phyloP scores from a whole-genome alignment of 2,329 filamentous ascomycete genomes.

The Myriosclerotinia duriaeana region DNA sequence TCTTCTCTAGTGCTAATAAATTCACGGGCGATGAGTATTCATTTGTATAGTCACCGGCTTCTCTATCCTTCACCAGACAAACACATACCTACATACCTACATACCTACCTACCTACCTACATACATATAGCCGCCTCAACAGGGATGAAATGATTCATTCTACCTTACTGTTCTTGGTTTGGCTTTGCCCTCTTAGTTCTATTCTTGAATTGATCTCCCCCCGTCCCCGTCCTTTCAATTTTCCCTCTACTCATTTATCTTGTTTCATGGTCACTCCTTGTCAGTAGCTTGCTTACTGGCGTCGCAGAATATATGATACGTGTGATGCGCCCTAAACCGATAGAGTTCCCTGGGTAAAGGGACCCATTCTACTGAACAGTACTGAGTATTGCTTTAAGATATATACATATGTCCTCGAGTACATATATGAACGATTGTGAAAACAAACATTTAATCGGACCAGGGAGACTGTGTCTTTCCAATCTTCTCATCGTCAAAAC shows the following conservation, averaged over 20 bases:
- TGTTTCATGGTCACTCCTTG: slow-evolving; percentile 36
- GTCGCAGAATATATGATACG: slow-evolving; percentile 40
- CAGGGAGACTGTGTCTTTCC: slow-evolving; percentile 7
- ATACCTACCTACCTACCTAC: no score
- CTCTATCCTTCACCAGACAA: no score
- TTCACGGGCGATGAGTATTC: neutral
- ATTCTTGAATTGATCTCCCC: slow-evolving; percentile 12
- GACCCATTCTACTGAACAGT: slow-evolving; percentile 7
- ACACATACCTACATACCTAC: no score
- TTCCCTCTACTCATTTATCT: slow-evolving; percentile 30
- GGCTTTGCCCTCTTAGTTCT: neutral
- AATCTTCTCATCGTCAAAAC: slow-evolving; percentile 14
- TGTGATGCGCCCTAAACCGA: slow-evolving; percentile 35
- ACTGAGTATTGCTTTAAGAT: slow-evolving; percentile 10
- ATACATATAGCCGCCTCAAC: slow-evolving; percentile 12
- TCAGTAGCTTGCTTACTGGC: slow-evolving; percentile 32
- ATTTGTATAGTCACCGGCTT: neutral
- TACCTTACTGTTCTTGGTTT: slow-evolving; percentile 18
- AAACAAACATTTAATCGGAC: slow-evolving; percentile 2
- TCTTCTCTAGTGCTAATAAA: neutral
- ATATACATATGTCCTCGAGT: neutral
- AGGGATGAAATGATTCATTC: slow-evolving; percentile 14
- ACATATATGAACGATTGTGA: slow-evolving; percentile 9
- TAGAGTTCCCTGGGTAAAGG: slow-evolving; percentile 29
- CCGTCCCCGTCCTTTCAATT: slow-evolving; percentile 24